Conservation (phyloP, 2,329 filamentous ascomycete species). For the Volutella citrinella region DNA sequence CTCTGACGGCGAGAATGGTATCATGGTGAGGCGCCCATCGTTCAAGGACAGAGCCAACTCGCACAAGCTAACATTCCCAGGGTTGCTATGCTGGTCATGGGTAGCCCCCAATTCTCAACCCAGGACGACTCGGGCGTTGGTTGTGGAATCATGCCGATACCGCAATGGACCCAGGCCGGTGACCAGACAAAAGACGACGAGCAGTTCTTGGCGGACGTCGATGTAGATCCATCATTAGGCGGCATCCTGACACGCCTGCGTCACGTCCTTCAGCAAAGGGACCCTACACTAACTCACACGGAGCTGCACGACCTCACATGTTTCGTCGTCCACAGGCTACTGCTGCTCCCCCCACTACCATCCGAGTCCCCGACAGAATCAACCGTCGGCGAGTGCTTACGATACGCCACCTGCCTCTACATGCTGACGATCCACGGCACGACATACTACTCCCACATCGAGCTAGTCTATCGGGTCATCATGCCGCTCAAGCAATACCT, state of each 20-base stretch:
- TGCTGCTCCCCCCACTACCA: conserved; percentile 25
- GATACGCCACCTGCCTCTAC: conserved; percentile 45
- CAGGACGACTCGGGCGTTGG: conserved; percentile 48
- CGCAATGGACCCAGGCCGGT: conserved; percentile 43
- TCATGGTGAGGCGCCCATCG: conserved; percentile 40
- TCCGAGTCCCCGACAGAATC: conserved; percentile 8
- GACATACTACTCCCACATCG: conserved; percentile 53
- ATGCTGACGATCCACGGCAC: conserved; percentile 53
- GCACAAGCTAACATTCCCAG: conserved; percentile 30
- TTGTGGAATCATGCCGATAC: conserved; percentile 46
- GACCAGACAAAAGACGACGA: conserved; percentile 5
- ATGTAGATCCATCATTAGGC: conserved; percentile 32
- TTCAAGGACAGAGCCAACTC: not conserved
- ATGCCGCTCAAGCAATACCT: conserved; percentile 31
- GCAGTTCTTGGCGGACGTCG: conserved; percentile 14
- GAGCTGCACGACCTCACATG: conserved; percentile 54
- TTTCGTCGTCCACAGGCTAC: conserved; percentile 50
- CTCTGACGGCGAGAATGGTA: conserved; percentile 54
- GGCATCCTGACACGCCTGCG: conserved; percentile 43
- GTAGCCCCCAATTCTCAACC: conserved; percentile 48
- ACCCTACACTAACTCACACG: conserved; percentile 32
- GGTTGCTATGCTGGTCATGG: conserved; percentile 56
- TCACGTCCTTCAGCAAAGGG: conserved; percentile 36
- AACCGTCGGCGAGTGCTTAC: conserved; percentile 41
- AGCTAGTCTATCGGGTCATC: conserved; percentile 35